phyloP scores from a whole-genome alignment of 345 rosid genomes.

The Lepidium sativum region DNA sequence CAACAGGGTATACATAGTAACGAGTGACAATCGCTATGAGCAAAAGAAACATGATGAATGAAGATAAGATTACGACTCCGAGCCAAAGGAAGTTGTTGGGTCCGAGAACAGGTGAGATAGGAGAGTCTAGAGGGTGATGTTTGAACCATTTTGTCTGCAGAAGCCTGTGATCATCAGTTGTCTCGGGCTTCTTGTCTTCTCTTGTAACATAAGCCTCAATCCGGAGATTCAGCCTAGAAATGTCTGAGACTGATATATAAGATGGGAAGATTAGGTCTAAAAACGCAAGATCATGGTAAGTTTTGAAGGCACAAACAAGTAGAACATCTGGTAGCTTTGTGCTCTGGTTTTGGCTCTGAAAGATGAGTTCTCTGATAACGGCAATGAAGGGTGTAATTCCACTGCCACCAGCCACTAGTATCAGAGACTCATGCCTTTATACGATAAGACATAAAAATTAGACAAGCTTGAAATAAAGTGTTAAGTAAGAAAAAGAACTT shows the following conservation, averaged over 20 bases:
- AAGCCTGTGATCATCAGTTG: slow-evolving; percentile 10
- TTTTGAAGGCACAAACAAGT: slow-evolving; percentile 60
- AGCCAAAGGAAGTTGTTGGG: slow-evolving; percentile 72
- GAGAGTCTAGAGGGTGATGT: slow-evolving; percentile 37
- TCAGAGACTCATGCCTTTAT: slow-evolving; percentile 48
- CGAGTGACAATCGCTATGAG: slow-evolving; percentile 54
- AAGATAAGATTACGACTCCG: slow-evolving; percentile 51
- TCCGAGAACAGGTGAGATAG: slow-evolving; percentile 55
- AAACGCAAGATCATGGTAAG: slow-evolving; percentile 42
- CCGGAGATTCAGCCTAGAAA: slow-evolving; percentile 29
- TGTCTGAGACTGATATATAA: slow-evolving; percentile 11
- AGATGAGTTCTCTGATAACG: slow-evolving; percentile 55
- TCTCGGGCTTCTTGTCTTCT: slow-evolving; percentile 31
- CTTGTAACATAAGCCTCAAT: slow-evolving; percentile 51
- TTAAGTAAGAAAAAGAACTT: too few species aligned
- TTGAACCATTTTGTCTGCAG: slow-evolving; percentile 46
- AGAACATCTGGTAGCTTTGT: slow-evolving; percentile 39
- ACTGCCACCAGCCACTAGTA: slow-evolving; percentile 79
- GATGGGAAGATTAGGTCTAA: slow-evolving; percentile 58
- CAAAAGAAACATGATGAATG: slow-evolving; percentile 46
- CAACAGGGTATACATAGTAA: slow-evolving; percentile 52
- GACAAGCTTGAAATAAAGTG: too few species aligned
- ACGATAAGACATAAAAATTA: too few species aligned
- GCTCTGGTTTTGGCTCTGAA: slow-evolving; percentile 17
- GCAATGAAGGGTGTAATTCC: slow-evolving; percentile 78